Conservation (phyloP, 2,329 filamentous ascomycete species). For the Acrocalymma vagum region DNA sequence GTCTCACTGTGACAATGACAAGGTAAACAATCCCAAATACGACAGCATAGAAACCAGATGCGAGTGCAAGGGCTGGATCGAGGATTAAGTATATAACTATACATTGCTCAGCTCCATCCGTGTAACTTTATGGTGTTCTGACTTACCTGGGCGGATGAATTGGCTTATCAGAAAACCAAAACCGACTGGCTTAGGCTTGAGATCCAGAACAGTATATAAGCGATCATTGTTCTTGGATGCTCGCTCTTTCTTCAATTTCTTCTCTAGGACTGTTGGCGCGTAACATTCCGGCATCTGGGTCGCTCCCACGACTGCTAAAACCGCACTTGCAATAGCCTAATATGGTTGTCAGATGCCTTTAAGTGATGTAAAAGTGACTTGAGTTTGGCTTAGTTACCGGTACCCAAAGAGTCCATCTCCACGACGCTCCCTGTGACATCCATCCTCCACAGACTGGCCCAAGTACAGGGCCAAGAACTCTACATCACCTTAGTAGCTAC, state of each 20-base stretch:
- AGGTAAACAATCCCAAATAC: conserved; percentile 20
- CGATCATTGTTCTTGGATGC: neutral
- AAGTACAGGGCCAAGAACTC: conserved; percentile 17
- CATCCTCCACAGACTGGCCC: conserved; percentile 21
- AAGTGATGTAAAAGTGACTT: neutral
- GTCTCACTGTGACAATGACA: conserved; percentile 18
- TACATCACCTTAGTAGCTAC: neutral
- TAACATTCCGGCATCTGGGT: conserved; percentile 13
- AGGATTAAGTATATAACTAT: conserved; percentile 12
- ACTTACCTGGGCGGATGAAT: conserved; percentile 12
- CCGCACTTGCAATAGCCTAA: conserved; percentile 15
- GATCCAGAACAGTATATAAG: conserved; percentile 17
- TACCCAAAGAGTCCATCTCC: conserved; percentile 21
- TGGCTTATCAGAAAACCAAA: conserved; percentile 8
- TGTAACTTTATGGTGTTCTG: neutral
- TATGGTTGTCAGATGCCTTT: neutral
- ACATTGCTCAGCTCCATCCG: neutral
- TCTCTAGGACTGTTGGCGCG: conserved; percentile 10
- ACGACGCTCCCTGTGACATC: conserved; percentile 18
- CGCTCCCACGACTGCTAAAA: conserved; percentile 9
- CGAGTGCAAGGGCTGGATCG: conserved; percentile 15
- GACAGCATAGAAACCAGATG: conserved; percentile 16
- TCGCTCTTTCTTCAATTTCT: conserved; percentile 4
- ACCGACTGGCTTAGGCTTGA: conserved; percentile 3
- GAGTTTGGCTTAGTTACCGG: conserved; percentile 6